A percentile compares a stretch with the other conserved stretches of the same genome.
Conservation (phyloP, 768 basidiomycete genomes). For the Trametes punicea region DNA sequence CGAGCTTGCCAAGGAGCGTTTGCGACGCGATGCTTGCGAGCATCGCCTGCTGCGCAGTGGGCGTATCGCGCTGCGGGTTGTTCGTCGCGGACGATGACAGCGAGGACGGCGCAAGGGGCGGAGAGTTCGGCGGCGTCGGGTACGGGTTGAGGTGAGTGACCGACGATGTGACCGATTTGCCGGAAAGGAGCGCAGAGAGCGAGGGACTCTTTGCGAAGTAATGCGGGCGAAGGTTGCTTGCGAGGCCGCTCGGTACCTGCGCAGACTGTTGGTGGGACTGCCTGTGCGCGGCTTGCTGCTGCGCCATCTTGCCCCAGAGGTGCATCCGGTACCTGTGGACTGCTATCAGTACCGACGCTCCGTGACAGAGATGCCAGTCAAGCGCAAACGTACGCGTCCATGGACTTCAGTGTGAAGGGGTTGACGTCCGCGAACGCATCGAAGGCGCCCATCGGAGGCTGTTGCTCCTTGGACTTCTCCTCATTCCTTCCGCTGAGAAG, state of each 20-base stretch:
- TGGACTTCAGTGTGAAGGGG: slow-evolving; percentile 81
- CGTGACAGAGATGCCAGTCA: background rate
- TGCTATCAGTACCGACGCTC: background rate
- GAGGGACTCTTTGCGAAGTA: slow-evolving; percentile 35
- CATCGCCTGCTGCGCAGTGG: slow-evolving; percentile 43
- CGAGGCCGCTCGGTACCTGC: slow-evolving; percentile 27
- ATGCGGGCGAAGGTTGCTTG: slow-evolving; percentile 35
- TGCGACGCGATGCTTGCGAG: slow-evolving; percentile 76
- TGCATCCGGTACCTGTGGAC: slow-evolving; percentile 73
- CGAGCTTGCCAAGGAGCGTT: slow-evolving; percentile 68
- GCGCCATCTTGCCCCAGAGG: slow-evolving; percentile 87
- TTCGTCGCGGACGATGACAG: slow-evolving; percentile 21
- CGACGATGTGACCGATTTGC: slow-evolving; percentile 39
- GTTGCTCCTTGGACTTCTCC: slow-evolving; percentile 25
- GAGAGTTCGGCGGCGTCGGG: slow-evolving; percentile 45
- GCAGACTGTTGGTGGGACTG: slow-evolving; percentile 20
- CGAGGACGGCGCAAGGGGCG: slow-evolving; percentile 27
- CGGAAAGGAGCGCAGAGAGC: slow-evolving; percentile 39
- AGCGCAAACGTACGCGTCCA: slow-evolving; percentile 62
- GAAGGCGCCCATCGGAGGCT: slow-evolving; percentile 44
- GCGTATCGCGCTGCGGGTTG: slow-evolving; percentile 33
- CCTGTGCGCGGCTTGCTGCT: slow-evolving; percentile 53
- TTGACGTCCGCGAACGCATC: slow-evolving; percentile 78
- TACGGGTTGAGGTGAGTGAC: slow-evolving; percentile 24
- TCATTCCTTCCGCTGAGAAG: slow-evolving; percentile 32